Conservation (phyloP, 2,329 filamentous ascomycete species). For the Kalmusia sp. region DNA sequence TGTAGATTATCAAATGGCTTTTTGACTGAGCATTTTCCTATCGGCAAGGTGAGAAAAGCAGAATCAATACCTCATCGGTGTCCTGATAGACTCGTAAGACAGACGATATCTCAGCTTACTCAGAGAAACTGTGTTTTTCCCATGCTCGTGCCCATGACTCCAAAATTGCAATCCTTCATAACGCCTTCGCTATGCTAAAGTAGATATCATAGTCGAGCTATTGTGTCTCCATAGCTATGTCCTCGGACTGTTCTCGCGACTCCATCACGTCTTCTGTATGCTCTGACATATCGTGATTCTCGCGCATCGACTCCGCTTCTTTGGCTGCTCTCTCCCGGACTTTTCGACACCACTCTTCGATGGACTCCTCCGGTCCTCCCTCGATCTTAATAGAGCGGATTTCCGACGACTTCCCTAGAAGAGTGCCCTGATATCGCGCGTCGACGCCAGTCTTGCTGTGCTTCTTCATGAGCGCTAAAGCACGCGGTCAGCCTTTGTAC, state of each 20-base stretch:
- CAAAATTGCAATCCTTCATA: slow-evolving; percentile 22
- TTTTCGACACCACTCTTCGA: slow-evolving; percentile 67
- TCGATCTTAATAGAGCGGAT: slow-evolving; percentile 77
- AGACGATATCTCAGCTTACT: too few species aligned
- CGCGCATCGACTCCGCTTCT: slow-evolving; percentile 28
- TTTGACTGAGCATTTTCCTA: too few species aligned
- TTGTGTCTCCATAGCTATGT: slow-evolving; percentile 34
- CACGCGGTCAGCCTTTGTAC: slow-evolving; percentile 21
- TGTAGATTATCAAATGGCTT: too few species aligned
- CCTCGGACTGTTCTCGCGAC: slow-evolving; percentile 27
- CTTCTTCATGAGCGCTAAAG: slow-evolving; percentile 82
- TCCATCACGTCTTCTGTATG: slow-evolving; percentile 18
- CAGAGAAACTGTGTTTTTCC: too few species aligned
- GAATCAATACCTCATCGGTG: too few species aligned
- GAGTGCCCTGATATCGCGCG: slow-evolving; percentile 82
- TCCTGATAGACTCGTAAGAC: too few species aligned
- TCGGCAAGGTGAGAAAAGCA: too few species aligned
- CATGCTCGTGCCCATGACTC: too few species aligned
- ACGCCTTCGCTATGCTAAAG: slow-evolving; percentile 47
- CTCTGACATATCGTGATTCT: slow-evolving; percentile 26
- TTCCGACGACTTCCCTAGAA: slow-evolving; percentile 77
- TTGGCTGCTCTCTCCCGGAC: slow-evolving; percentile 38
- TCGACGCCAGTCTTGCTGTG: slow-evolving; percentile 90
- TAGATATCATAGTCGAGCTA: slow-evolving; percentile 18
- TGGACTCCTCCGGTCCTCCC: slow-evolving; percentile 72